Conservation (phyloP, 106 monocot species). For the Dendrobium nobile region DNA sequence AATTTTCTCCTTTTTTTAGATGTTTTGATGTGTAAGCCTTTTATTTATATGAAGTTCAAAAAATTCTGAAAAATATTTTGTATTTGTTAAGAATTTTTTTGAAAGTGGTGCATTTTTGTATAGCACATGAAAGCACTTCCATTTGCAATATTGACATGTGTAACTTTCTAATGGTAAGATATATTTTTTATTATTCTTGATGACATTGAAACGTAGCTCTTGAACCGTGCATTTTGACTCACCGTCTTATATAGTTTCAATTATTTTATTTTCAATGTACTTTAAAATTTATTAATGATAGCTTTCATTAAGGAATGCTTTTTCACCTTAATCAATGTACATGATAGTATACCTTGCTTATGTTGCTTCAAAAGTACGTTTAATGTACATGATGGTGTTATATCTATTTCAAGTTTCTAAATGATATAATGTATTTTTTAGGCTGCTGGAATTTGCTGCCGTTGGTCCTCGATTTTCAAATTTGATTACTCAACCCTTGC, state of each 20-base stretch:
- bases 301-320: background rate
- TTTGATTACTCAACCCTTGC: conserved; percentile 16
- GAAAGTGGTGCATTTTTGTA: too few species aligned
- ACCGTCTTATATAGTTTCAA: background rate
- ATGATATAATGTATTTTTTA: conserved; percentile 19
- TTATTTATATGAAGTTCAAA: too few species aligned
- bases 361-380: background rate
- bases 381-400: background rate
- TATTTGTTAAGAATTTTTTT: too few species aligned
- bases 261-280: background rate
- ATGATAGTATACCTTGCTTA: background rate
- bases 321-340: background rate
- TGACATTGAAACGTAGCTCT: conserved; percentile 84
- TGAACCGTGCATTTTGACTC: background rate
- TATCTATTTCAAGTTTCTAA: background rate
- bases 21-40: background rate
- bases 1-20: background rate
- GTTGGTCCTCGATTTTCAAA: conserved; percentile 93
- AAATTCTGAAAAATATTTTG: background rate
- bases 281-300: background rate
- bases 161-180: too few species aligned
- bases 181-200: conserved; percentile 50
- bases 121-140: too few species aligned
- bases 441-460: conserved; percentile 85
- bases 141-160: too few species aligned